phyloP scores from a whole-genome alignment of 148 eudicot genomes.

The Dianthus caryophyllus region DNA sequence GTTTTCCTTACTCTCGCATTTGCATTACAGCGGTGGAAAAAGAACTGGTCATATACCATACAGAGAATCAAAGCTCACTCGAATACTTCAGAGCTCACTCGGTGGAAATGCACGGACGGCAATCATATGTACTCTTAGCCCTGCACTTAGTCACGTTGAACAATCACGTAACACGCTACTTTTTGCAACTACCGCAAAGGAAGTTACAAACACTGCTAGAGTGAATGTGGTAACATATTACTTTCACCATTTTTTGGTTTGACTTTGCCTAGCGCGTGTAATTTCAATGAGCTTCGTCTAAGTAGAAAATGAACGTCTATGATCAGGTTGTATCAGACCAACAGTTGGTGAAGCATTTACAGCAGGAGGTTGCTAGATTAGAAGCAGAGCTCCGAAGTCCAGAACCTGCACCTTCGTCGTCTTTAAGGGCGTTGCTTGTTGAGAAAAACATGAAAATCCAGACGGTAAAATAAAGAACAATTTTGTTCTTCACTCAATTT shows the following conservation, averaged over 20 bases:
- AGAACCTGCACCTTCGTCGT: conserved; percentile 55
- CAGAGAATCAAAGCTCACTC: conserved; percentile 93
- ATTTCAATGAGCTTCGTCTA: conserved; percentile 6
- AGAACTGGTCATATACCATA: conserved; percentile 82
- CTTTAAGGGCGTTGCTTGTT: conserved; percentile 52
- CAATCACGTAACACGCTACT: conserved; percentile 89
- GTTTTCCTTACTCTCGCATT: background rate
- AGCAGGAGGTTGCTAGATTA: conserved; percentile 88
- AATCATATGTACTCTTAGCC: conserved; percentile 94
- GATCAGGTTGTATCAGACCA: conserved; percentile 77
- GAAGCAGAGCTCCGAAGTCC: conserved; percentile 90
- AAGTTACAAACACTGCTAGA: conserved; percentile 83
- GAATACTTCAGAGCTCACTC: conserved; percentile 89
- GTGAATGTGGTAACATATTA: conserved; percentile 71
- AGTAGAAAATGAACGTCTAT: conserved; percentile 8
- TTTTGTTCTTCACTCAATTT: background rate
- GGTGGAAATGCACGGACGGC: conserved; percentile 99
- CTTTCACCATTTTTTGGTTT: conserved; percentile 9
- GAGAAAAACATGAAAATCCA: conserved; percentile 78
- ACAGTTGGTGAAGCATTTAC: conserved; percentile 75
- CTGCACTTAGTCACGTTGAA: conserved; percentile 92
- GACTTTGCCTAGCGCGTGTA: background rate
- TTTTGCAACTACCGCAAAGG: conserved; percentile 96
- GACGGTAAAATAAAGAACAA: conserved; percentile 35
- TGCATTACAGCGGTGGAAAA: conserved; percentile 65